phyloP scores from a whole-genome alignment of 1,284 basidiomycete species.

The Laetiporus sulphureus region DNA sequence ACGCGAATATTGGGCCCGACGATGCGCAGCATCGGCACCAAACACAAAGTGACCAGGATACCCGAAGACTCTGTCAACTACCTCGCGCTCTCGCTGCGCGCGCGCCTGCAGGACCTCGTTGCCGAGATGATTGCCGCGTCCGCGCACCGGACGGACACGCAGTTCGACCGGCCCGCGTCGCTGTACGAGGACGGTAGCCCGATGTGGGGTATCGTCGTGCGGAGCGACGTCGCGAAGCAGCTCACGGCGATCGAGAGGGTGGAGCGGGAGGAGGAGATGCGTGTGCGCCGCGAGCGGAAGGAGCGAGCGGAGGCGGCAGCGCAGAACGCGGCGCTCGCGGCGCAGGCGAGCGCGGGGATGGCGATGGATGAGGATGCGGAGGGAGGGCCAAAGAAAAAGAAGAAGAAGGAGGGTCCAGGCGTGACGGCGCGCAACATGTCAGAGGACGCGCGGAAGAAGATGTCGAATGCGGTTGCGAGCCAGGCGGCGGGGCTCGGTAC shows the following conservation, averaged over 20 bases:
- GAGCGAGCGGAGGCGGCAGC: conserved; percentile 64
- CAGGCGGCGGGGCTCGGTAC: conserved; percentile 73
- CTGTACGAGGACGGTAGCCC: conserved; percentile 57
- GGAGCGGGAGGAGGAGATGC: conserved; percentile 77
- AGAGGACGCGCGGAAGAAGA: conserved; percentile 82
- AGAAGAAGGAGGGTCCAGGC: conserved; percentile 78
- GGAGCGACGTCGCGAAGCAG: conserved; percentile 71
- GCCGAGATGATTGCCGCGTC: conserved; percentile 66
- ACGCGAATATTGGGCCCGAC: conserved; percentile 50
- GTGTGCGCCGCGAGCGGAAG: conserved; percentile 64
- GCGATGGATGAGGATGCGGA: conserved; percentile 35
- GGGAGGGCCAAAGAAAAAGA: conserved; percentile 69
- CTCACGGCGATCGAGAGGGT: conserved; percentile 64
- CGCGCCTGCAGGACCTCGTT: conserved; percentile 67
- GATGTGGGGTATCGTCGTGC: conserved; percentile 75
- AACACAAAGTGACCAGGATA: conserved; percentile 58
- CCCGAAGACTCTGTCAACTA: conserved; percentile 73
- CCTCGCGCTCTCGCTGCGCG: conserved; percentile 71
- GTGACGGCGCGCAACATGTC: conserved; percentile 83
- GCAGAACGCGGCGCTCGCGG: conserved; percentile 53
- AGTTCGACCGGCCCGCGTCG: conserved; percentile 62
- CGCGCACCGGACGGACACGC: conserved; percentile 61
- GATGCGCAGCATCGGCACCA: conserved; percentile 55
- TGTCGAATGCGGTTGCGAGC: conserved; percentile 84
- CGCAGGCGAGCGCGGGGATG: conserved; percentile 37